These are phyloP conservation scores for Stachybotrys echinatus DNA, from an alignment of 2,329 filamentous ascomycete species.

Conservation along the genomic window DNA sequence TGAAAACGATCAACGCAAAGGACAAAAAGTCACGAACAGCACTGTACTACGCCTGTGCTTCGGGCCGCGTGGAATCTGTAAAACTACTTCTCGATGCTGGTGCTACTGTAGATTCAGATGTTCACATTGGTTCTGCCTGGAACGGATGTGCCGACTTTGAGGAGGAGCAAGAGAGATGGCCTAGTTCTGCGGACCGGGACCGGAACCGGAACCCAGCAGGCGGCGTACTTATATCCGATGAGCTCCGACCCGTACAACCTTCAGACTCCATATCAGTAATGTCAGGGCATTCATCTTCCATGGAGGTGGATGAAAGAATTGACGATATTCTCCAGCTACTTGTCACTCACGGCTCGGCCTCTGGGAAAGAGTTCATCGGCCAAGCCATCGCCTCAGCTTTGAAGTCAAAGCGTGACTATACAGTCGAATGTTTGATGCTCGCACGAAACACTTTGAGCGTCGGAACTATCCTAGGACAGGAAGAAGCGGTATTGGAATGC, in stretches of 20 bases:
- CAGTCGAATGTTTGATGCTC: conserved; percentile 3
- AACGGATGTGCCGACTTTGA: conserved; percentile 9
- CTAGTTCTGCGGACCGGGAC: not conserved
- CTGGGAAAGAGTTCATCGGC: not conserved
- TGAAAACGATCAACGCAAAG: not conserved
- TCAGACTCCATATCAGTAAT: too few relatives aligned
- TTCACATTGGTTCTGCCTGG: not conserved
- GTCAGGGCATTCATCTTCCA: not conserved
- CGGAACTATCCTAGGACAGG: not conserved
- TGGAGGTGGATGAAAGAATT: not conserved
- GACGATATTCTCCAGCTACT: conserved; percentile 2
- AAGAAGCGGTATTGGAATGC: not conserved
- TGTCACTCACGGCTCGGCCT: not conserved
- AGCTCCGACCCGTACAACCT: not conserved
- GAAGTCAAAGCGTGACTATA: conserved; percentile 1
- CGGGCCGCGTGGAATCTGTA: conserved; percentile 13
- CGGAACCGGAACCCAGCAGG: not conserved
- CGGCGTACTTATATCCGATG: not conserved
- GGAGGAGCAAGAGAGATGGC: conserved; percentile 1
- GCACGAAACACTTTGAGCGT: not conserved
- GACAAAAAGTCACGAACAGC: conserved; percentile 6
- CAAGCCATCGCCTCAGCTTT: conserved; percentile 2
- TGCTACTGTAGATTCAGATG: conserved; percentile 3
- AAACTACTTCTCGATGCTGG: conserved; percentile 14
- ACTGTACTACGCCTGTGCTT: conserved; percentile 15